Conservation (phyloP, 768 basidiomycete species). For the Lactarius psammicola region DNA sequence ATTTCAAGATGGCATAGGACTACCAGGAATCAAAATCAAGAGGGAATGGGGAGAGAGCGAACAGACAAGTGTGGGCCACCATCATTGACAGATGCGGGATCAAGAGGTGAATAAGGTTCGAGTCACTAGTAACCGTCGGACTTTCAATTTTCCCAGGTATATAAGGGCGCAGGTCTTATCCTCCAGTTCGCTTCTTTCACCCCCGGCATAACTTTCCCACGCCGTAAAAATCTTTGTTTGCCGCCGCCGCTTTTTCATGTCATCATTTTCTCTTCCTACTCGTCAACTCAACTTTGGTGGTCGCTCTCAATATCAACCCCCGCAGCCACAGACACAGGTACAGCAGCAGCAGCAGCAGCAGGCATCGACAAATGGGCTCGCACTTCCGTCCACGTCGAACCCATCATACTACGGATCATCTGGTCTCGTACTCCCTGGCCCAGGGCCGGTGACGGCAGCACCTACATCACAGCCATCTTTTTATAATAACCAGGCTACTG, state of each 20-base stretch:
- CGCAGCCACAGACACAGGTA: conserved; percentile 42
- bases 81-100: conserved; percentile 26
- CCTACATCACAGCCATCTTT: conserved; percentile 42
- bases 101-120: conserved; percentile 30
- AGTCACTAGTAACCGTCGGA: conserved; percentile 17
- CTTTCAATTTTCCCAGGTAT: conserved; percentile 25
- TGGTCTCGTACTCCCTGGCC: conserved; percentile 50
- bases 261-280: conserved; percentile 64
- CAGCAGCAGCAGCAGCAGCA: conserved; percentile 40
- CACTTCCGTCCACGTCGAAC: conserved; percentile 48
- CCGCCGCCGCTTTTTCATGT: conserved; percentile 37
- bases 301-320: conserved; percentile 47
- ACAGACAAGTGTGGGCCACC: neutral
- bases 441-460: conserved; percentile 50
- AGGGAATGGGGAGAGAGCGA: neutral
- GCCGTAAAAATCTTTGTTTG: conserved; percentile 25
- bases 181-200: conserved; percentile 1
- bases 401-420: conserved; percentile 43
- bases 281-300: conserved; percentile 79
- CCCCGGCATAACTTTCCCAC: conserved; percentile 29
- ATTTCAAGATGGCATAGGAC: neutral
- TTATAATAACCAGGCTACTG: conserved; percentile 31
- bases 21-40: neutral
- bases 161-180: conserved; percentile 11
- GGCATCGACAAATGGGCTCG: conserved; percentile 54